Base-by-base conservation (phyloP, 345 rosid genomes). In the Barbarea vulgaris region DNA sequence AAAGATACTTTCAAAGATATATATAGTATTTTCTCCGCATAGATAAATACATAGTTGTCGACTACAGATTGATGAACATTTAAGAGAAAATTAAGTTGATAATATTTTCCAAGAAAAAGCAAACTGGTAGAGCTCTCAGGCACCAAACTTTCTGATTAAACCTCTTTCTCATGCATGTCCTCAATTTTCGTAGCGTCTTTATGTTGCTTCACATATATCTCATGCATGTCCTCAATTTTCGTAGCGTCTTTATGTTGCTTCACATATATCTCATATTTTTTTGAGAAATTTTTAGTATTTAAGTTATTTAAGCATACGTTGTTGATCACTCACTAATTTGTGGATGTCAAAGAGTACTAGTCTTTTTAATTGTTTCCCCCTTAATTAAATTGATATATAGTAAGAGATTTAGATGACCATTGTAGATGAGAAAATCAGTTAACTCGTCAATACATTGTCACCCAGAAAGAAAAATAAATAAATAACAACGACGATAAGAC, bases 101-200 rank as follows among this genome's bases (percentile, higher is more conserved):
- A 64, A 56, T 13, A n/a, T 34, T 25, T 19, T 17, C 72, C 51
- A 7, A 14, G 8, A 34, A 24, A 65, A 66, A 57, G 4, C 15
- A 27, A 57, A 74, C 9, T 55, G 34, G 11, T 76, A 64, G 55
- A 64, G 80, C 73, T 79, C 56, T 83, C 81, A 81, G 48, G 68
- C 86, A 90, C 93, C 98, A 90, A 90, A 85, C 96, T 85, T 83
- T 86, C 93, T 82, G 96, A 83, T 86, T 86, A 84, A 76, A 88
- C 72, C 86, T 86, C 94, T 78, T 82, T 84, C 89, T 89, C 89
- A 83, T 75, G 70, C 85, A 75, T 70, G 14, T 61, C 33, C 55
- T 37, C 69, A 80, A 79, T 74, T 66, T 83, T 73, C 62, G 31
- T 57, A 63, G 59, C 50, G 56, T 74, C 44, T 67, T 34, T 55